A percentile compares a stretch with the other conserved stretches of the same genome.
Evolutionary conservation across 139 green algal species (phyloP).

Genomic region (Marvania coccoides): DNA sequence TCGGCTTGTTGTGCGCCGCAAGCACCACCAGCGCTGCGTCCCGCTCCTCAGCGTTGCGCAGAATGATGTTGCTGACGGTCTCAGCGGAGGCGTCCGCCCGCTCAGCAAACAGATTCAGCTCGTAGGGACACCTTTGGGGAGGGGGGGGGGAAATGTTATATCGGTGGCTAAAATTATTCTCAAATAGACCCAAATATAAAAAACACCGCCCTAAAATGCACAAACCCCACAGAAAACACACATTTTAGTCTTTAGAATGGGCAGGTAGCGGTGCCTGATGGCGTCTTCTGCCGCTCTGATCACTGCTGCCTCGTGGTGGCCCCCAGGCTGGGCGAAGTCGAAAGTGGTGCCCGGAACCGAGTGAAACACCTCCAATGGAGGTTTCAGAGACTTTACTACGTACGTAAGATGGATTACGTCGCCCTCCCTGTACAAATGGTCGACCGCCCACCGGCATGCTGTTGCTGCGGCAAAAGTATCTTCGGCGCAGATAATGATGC

Average conservation of each 20-base stretch:
- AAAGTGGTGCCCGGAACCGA: constrained; percentile 14
- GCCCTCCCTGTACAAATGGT: constrained; percentile 16
- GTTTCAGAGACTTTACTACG: constrained; percentile 19
- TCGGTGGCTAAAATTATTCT: no score
- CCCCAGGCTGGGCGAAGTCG: constrained; percentile 6
- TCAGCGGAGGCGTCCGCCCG: neutral
- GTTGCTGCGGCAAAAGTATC: no score
- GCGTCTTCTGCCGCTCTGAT: constrained; percentile 4
- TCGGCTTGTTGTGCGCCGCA: constrained; percentile 22
- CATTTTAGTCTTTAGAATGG: constrained; percentile 7
- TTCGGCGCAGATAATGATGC: constrained; percentile 8
- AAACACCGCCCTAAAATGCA: no score
- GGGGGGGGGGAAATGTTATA: no score
- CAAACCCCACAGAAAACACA: no score
- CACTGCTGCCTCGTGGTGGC: constrained; percentile 1
- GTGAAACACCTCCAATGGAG: constrained; percentile 18
- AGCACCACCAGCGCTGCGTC: constrained; percentile 12
- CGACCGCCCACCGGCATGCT: constrained; percentile 5
- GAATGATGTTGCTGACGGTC: neutral
- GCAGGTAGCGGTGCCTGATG: constrained; percentile 20
- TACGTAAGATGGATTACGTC: constrained; percentile 23
- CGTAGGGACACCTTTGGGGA: no score
- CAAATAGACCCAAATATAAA: no score
- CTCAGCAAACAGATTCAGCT: constrained; percentile 27
- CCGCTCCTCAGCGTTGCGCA: neutral